Evolutionary conservation across 495 filamentous ascomycete genomes (phyloP), one percentile per base, ranked within the genome.

Genomic region (Aspergillus campestris): DNA sequence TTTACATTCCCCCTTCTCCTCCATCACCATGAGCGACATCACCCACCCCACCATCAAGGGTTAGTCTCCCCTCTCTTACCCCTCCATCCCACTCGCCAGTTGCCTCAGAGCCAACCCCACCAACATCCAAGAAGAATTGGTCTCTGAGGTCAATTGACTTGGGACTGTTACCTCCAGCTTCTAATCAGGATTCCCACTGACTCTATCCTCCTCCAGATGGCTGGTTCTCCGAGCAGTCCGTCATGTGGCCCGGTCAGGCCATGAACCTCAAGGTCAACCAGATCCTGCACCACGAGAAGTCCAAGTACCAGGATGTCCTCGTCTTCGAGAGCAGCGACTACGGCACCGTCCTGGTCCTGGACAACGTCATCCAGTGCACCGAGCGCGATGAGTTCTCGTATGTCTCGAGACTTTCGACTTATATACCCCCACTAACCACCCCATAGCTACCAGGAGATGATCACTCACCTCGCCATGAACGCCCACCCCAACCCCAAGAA

Each of bases 241-340:
- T 86, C 58, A 95, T 96, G 89, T 99, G 94, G 92, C 92, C 92
- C 39, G 92, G 92, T 58, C 94, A 97, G 71, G 92, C 92, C 59
- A 96, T 97, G 91, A 95, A 85, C 51, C 82, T 99, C 64, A 90
- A 87, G 74, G 91, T 99, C 65, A 88, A 99, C 67, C 85, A 95
- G 72, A 81, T 96, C 61, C 74, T 99, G 43, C 94, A 97, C 75
- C 90, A 95, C 73, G 94, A 99, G 77, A 95, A 95, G 78, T 92
- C 87, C 75, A 75, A 90, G 75, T 99, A 95, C 73, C 92, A 99
- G 72, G 92, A 97, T 62, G 90, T 98, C 39, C 81, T 99, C 53
- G 86, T 97, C 71, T 97, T 97, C 72, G 83, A 99, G 78, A 91
- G 85, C 58, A 91, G 82, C 75, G 79, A 96, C 79, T 87, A 97